A percentile compares a stretch with the other conserved stretches of the same genome.
Conservation (phyloP, 331 rosid genomes). For the Rosa hybrid region DNA sequence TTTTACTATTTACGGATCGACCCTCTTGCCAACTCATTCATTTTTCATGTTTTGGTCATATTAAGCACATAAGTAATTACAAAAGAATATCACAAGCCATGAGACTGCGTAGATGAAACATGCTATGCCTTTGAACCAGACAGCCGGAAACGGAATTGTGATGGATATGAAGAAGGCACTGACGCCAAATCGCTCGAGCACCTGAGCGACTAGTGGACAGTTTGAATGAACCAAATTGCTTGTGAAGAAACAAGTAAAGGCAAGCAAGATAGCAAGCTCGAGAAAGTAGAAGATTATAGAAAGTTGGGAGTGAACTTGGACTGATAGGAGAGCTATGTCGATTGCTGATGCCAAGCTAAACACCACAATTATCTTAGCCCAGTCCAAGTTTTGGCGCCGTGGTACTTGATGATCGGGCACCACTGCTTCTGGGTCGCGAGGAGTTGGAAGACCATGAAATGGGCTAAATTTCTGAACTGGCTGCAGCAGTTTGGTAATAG, state of each 20-base stretch:
- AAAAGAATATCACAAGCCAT: not conserved
- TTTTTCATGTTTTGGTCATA: too few species aligned
- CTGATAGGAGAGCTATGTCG: not conserved
- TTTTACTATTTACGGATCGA: too few species aligned
- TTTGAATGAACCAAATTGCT: not conserved
- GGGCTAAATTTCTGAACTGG: not conserved
- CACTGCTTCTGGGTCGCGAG: not conserved
- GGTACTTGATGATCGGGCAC: not conserved
- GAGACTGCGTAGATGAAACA: not conserved
- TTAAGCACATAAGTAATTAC: not conserved
- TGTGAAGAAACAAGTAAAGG: constrained; percentile 1
- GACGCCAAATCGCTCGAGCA: constrained; percentile 1
- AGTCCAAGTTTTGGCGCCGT: not conserved
- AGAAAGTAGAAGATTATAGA: constrained; percentile 8
- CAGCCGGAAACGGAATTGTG: not conserved
- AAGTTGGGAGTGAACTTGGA: not conserved
- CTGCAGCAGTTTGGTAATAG: not conserved
- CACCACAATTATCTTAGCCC: not conserved
- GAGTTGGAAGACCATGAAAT: not conserved
- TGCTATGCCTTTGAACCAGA: not conserved
- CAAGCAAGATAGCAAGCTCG: not conserved
- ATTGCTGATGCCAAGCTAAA: not conserved
- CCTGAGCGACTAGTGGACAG: not conserved
- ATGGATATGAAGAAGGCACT: constrained; percentile 7
- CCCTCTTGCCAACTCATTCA: too few species aligned